Conservation (phyloP, 2,329 filamentous ascomycete genomes). For the Penicillium sp. region DNA sequence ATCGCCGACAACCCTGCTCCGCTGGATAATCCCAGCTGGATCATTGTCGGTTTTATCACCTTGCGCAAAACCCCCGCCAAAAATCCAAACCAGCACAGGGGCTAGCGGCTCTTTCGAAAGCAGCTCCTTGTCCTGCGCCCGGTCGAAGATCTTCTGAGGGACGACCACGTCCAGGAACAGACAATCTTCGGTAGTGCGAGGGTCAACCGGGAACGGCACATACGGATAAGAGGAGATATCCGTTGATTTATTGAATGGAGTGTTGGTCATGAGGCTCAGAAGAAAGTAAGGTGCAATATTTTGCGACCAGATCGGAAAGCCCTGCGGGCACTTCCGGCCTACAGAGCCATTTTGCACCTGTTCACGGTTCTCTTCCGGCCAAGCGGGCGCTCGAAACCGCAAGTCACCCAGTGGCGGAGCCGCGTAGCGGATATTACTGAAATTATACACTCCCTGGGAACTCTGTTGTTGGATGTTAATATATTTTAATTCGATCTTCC, state of each 20-base stretch:
- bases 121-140: conserved; percentile 10
- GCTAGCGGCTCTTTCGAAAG: conserved; percentile 16
- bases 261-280: conserved; percentile 10
- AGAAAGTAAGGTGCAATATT: conserved; percentile 19
- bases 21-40: conserved; percentile 39
- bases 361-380: conserved; percentile 41
- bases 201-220: conserved; percentile 15
- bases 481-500: neutral
- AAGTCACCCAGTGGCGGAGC: conserved; percentile 49
- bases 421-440: conserved; percentile 50
- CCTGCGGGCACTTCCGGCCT: conserved; percentile 44
- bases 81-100: conserved; percentile 43
- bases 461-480: conserved; percentile 6
- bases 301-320: conserved; percentile 42
- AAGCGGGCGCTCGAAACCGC: conserved; percentile 46
- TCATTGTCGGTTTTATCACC: conserved; percentile 36
- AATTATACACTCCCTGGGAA: conserved; percentile 47
- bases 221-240: conserved; percentile 22
- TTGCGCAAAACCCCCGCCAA: conserved; percentile 45
- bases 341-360: conserved; percentile 44
- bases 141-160: conserved; percentile 30
- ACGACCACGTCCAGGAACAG: conserved; percentile 37
- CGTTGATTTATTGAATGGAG: conserved; percentile 15
- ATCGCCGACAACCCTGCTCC: conserved; percentile 35
- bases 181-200: conserved; percentile 33